A percentile compares a stretch with the other conserved stretches of the same genome.
phyloP scores from a whole-genome alignment of 495 filamentous ascomycete species.

The Daldinia bambusicola region DNA sequence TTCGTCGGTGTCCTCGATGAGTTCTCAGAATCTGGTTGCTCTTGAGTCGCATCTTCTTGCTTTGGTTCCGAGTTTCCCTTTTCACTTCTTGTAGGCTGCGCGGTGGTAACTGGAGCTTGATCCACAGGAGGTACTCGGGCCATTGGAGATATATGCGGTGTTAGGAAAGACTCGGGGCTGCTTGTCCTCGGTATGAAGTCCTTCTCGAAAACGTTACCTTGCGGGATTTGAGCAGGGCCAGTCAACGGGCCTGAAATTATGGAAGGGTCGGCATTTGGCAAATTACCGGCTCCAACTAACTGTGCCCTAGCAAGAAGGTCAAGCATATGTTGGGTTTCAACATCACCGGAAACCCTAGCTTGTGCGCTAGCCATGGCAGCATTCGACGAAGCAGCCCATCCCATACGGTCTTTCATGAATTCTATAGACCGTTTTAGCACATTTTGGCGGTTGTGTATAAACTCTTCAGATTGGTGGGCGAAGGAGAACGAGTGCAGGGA shows the following conservation, averaged over 20 bases:
- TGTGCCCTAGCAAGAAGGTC: conserved; percentile 84
- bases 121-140: conserved; percentile 22
- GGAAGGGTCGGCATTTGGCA: conserved; percentile 56
- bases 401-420: conserved; percentile 95
- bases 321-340: conserved; percentile 90
- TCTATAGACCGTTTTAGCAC: conserved; percentile 93
- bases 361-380: conserved; percentile 79
- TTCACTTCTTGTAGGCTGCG: conserved; percentile 16
- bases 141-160: conserved; percentile 52
- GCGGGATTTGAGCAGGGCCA: conserved; percentile 73
- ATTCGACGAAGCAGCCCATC: conserved; percentile 70
- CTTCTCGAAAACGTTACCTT: conserved; percentile 82
- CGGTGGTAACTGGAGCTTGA: conserved; percentile 5
- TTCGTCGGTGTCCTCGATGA: conserved; percentile 67
- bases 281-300: conserved; percentile 68
- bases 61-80: conserved; percentile 13
- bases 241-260: conserved; percentile 70
- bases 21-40: conserved; percentile 56
- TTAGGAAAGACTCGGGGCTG: conserved; percentile 62
- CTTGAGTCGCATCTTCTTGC: conserved; percentile 23
- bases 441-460: conserved; percentile 89
- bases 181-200: conserved; percentile 68
- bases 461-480: conserved; percentile 92
- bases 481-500: conserved; percentile 99
- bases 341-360: conserved; percentile 80